Conservation (phyloP, 2,329 filamentous ascomycete genomes). For the Botrytis sinoallii region DNA sequence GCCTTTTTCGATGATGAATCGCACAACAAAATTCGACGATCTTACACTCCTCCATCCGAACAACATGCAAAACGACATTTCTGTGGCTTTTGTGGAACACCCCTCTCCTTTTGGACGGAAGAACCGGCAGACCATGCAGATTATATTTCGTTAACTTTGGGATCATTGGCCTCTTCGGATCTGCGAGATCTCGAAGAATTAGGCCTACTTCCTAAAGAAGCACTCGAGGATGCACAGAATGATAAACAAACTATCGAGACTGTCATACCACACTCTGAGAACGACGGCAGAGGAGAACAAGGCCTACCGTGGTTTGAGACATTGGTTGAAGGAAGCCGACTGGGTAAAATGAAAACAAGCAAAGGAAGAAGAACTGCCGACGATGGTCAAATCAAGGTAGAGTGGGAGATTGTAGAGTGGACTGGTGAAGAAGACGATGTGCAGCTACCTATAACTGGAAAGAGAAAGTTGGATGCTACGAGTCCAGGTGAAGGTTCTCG, state of each 20-base stretch:
- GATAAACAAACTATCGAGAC: slow-evolving; percentile 29
- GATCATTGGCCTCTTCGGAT: slow-evolving; percentile 69
- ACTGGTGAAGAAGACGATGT: slow-evolving; percentile 47
- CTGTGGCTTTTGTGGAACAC: slow-evolving; percentile 89
- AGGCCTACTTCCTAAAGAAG: slow-evolving; percentile 61
- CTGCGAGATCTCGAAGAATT: slow-evolving; percentile 70
- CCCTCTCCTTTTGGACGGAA: slow-evolving; percentile 81
- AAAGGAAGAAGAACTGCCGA: slow-evolving; percentile 52
- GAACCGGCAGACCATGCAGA: slow-evolving; percentile 66
- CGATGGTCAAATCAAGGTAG: slow-evolving; percentile 65
- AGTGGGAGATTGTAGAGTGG: slow-evolving; percentile 85
- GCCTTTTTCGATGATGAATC: slow-evolving; percentile 78
- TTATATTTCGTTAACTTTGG: slow-evolving; percentile 78
- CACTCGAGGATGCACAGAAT: slow-evolving; percentile 38
- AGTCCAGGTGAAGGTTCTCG: slow-evolving; percentile 16
- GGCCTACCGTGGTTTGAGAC: slow-evolving; percentile 84
- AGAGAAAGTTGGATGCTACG: slow-evolving; percentile 35
- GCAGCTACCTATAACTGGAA: slow-evolving; percentile 41
- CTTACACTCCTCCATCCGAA: slow-evolving; percentile 59
- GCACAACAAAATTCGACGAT: slow-evolving; percentile 60
- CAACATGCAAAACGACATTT: slow-evolving; percentile 67
- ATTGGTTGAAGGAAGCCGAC: slow-evolving; percentile 70
- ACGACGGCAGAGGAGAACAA: slow-evolving; percentile 30
- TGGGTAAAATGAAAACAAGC: slow-evolving; percentile 64
- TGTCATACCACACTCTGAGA: slow-evolving; percentile 30